Evolutionary conservation across 305 asterid species (phyloP).

Genomic region (Fraxinus xanthoxyloides): DNA sequence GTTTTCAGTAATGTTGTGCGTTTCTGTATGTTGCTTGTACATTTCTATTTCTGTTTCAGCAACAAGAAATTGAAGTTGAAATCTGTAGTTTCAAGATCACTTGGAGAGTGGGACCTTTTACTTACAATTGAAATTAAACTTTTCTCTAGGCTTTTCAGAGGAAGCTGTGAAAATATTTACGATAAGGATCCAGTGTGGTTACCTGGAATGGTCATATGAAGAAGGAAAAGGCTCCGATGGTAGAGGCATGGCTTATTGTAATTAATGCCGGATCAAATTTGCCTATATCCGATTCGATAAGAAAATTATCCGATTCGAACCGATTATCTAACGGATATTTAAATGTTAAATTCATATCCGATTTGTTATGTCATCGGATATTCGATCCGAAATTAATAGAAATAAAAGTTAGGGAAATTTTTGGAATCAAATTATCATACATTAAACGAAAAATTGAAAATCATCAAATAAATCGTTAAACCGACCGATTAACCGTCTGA

Average conservation of each 20-base stretch:
- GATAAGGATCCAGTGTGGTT: neutral
- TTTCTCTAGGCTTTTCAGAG: neutral
- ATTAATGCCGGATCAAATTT: neutral
- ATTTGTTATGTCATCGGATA: too few relatives aligned
- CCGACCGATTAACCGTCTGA: too few relatives aligned
- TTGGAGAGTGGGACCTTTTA: neutral
- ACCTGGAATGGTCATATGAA: slow-evolving; percentile 2
- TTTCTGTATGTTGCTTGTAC: neutral
- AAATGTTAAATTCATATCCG: too few relatives aligned
- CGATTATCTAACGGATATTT: too few relatives aligned
- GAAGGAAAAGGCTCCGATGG: slow-evolving; percentile 36
- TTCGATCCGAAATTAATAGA: too few relatives aligned
- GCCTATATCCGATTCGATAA: too few relatives aligned
- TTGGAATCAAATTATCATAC: too few relatives aligned
- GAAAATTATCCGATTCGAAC: too few relatives aligned
- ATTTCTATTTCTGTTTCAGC: neutral
- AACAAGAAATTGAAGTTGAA: neutral
- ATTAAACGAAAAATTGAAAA: too few relatives aligned
- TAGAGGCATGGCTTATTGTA: slow-evolving; percentile 44
- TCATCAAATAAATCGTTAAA: too few relatives aligned
- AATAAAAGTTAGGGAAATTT: too few relatives aligned
- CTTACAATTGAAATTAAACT: neutral
- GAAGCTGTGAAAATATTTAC: neutral
- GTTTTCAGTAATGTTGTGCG: neutral
- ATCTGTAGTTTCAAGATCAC: neutral